Percentiles rank a stretch among this genome's conserved stretches.
These are phyloP conservation scores for Ustulina deusta DNA, from an alignment of 2,329 filamentous ascomycete species.

Conservation along the genomic window DNA sequence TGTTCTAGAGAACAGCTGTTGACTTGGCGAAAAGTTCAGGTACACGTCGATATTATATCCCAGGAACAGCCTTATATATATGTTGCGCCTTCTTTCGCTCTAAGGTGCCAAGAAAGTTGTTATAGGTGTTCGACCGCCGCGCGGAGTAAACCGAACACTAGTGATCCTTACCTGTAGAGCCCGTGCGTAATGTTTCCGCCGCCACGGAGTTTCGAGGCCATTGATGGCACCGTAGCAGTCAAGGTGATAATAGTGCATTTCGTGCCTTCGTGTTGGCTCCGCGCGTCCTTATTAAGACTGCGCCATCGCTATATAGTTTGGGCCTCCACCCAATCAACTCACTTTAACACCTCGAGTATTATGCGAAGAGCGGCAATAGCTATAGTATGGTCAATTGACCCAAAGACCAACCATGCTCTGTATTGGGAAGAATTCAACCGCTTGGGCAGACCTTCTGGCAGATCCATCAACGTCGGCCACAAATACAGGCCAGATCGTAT, in stretches of 20 bases:
- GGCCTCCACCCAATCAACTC: too few species aligned
- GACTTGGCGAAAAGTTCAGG: not conserved
- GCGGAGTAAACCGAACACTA: conserved; percentile 18
- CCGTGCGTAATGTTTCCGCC: conserved; percentile 21
- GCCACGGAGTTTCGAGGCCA: conserved; percentile 18
- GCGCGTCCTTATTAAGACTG: too few species aligned
- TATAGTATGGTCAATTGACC: not conserved
- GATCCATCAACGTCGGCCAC: not conserved
- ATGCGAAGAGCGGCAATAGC: too few species aligned
- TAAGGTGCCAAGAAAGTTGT: not conserved
- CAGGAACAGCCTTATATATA: not conserved
- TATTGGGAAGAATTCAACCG: not conserved
- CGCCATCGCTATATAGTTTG: too few species aligned
- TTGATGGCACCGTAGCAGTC: conserved; percentile 3
- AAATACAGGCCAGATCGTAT: not conserved
- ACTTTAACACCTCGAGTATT: too few species aligned
- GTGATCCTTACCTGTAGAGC: not conserved
- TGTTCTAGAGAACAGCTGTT: not conserved
- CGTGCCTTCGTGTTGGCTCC: not conserved
- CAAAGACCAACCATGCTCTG: not conserved
- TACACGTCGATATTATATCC: conserved; percentile 46
- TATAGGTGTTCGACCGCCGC: conserved; percentile 35
- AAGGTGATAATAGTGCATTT: not conserved
- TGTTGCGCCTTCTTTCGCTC: not conserved
- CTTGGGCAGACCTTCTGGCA: not conserved